Evolutionary conservation across 1,139 yeast species (phyloP).

Genomic region (Debaryomyces udenii): DNA sequence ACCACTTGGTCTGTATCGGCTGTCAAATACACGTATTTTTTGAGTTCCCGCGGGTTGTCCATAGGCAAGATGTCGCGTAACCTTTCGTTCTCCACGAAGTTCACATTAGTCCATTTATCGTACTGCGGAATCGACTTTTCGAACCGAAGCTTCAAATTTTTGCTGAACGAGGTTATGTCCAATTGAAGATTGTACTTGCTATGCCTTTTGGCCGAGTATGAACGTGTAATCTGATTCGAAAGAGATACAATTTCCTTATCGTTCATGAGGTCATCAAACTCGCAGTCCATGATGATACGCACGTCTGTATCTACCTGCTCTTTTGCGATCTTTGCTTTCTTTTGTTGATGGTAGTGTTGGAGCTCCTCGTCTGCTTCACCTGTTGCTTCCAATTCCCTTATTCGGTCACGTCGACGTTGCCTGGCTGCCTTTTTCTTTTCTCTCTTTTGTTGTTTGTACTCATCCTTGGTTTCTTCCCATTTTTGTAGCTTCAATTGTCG

Average conservation of each 20-base stretch:
- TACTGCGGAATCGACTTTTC: slow-evolving; percentile 64
- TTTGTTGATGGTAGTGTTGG: slow-evolving; percentile 28
- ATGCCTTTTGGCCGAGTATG: slow-evolving; percentile 76
- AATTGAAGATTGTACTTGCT: slow-evolving; percentile 64
- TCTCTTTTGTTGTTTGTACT: slow-evolving; percentile 52
- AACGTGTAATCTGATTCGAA: slow-evolving; percentile 77
- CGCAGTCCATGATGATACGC: slow-evolving; percentile 77
- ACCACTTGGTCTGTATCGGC: slow-evolving; percentile 81
- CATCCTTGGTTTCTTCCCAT: slow-evolving; percentile 69
- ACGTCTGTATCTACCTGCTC: slow-evolving; percentile 51
- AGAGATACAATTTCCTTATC: slow-evolving; percentile 77
- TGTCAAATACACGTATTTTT: slow-evolving; percentile 69
- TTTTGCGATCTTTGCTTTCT: slow-evolving; percentile 37
- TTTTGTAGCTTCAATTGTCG: slow-evolving; percentile 59
- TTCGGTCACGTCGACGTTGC: slow-evolving; percentile 30
- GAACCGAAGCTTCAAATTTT: slow-evolving; percentile 67
- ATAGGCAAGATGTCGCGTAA: slow-evolving; percentile 38
- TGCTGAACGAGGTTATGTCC: slow-evolving; percentile 65
- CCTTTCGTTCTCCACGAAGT: slow-evolving; percentile 50
- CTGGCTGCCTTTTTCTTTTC: slow-evolving; percentile 55
- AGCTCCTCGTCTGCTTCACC: slow-evolving; percentile 17
- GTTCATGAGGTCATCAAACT: slow-evolving; percentile 86
- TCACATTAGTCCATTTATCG: slow-evolving; percentile 65
- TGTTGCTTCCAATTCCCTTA: slow-evolving; percentile 10
- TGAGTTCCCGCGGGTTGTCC: slow-evolving; percentile 35